phyloP scores from a whole-genome alignment of 176 grass and related monocot species.

The Juncus inflexus region DNA sequence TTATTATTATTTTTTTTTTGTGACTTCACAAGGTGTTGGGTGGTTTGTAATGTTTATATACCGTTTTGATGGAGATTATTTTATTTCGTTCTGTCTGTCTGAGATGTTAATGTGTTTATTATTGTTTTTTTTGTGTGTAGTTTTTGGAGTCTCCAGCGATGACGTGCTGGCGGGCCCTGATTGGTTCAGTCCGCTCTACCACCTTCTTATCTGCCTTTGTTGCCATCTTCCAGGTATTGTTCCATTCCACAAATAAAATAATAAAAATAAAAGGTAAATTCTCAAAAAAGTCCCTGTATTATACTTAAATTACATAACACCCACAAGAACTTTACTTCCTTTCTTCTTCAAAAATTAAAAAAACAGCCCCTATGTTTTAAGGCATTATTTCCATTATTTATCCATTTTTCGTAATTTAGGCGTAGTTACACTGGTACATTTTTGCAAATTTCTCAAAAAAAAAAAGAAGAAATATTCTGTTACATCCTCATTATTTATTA shows the following conservation, averaged over 20 bases:
- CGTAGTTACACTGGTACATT: no score
- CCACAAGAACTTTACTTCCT: no score
- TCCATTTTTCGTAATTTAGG: no score
- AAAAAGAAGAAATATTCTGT: neutral
- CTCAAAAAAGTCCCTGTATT: no score
- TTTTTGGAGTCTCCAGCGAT: constrained; percentile 82
- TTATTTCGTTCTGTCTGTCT: no score
- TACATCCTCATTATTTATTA: constrained; percentile 20
- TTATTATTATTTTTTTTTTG: neutral
- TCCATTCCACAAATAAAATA: neutral
- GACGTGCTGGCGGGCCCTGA: constrained; percentile 85
- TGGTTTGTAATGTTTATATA: constrained; percentile 18
- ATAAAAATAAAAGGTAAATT: neutral
- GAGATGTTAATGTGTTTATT: constrained; percentile 16
- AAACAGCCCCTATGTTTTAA: neutral
- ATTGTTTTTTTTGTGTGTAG: constrained; percentile 35
- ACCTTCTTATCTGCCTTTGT: constrained; percentile 96
- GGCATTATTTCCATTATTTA: neutral
- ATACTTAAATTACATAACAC: no score
- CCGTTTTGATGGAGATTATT: no score
- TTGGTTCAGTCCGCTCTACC: constrained; percentile 87
- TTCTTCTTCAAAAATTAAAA: no score
- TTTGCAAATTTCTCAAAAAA: no score
- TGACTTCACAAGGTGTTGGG: constrained; percentile 82
- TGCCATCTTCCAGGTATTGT: constrained; percentile 73